Evolutionary conservation across 2,329 filamentous ascomycete species (phyloP), one percentile per base, ranked within the genome.

Genomic region (Fusarium agapanthi): DNA sequence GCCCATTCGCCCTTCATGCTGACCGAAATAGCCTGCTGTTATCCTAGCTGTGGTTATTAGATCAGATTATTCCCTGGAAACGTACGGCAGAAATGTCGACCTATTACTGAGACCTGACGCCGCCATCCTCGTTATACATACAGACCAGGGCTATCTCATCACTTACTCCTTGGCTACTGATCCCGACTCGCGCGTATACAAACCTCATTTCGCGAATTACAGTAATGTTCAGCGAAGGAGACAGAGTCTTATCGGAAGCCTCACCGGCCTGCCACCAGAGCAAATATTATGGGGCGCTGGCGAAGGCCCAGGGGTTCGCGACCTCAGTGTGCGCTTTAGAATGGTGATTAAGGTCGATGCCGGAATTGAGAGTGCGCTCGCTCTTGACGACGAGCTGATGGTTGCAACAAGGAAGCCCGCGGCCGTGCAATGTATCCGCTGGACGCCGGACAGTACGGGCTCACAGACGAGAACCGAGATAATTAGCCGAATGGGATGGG

Each of bases 341-440:
- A 97, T 98, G 93, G 95, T 97, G 20, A 98, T 99, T 79, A 97
- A 97, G 80, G 94, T 99, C 24, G 96, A 99, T 82, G 96, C 96
- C 6, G 96, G 96, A 6, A 98, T 99, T 76, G 91, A 91, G 75
- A 93, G 91, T 77, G 94, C 93, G 16, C 84, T 98, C 61, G 95
- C 96, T 6, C 87, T 98, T 28, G 96, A 98, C 74, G 94, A 97
- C 62, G 96, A 98, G 81, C 86, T 99, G 44, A 87, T 98, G 28
- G 95, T 99, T 58, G 94, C 96, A 9, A 99, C 96, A 1, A 87
- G 90, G 64, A 97, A 96, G 78, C 96, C 96, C 7, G 92, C 95
- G 1, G 95, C 96, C n/a, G 90, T 98, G 22, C 96, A 99, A 81
- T 98, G 95, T 82, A 98, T 99, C 75, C 90, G 93, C 65, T 99